Base-by-base conservation (phyloP, 345 rosid genomes). In the Iberis pinnata region DNA sequence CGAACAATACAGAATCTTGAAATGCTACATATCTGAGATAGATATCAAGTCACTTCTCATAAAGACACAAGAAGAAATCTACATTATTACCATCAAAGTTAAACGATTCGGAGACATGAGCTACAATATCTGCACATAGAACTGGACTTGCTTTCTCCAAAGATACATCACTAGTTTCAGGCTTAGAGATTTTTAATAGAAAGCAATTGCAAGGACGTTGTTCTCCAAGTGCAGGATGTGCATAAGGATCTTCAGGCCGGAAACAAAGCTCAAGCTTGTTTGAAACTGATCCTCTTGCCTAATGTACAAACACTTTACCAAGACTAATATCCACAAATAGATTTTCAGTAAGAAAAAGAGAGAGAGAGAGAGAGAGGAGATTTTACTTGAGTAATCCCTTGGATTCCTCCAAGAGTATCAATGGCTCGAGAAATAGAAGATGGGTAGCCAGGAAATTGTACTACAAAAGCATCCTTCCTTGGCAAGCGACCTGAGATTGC, bases 181-280 rank as follows among this genome's bases (percentile, higher is more conserved):
- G 40, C 63, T 75, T 85, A 42, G 82, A 77, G 27, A 88, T 75
- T 67, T 62, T 81, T 47, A 92, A 46, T 20, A 92, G 58, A 17
- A 92, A 79, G 42, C 36, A 70, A 44, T 53, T 77, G 45, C 74
- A 82, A 42, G 59, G 68, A 60, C 71, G 82, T 70, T 85, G 81
- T 68, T 80, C 80, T 11, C 95, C 98, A 48, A 71, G 73, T 15
- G 81, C 71, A 59, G 98, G 97, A 70, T 77, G 95, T 8, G 88
- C 83, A 43, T 76, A 81, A 2, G 97, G 97, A 68, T 92, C 97
- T 48, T 85, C 94, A 1, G 97, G 97, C 19, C 94, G 86, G 74
- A 88, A 92, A 47, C 60, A 71, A 35, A 92, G 75, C 71, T 83
- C 89, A 73, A 88, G 67, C 57, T 77, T 83, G 66, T 77, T 79